Conservation (phyloP, 805 yeast species). For the Lachancea sp. region DNA sequence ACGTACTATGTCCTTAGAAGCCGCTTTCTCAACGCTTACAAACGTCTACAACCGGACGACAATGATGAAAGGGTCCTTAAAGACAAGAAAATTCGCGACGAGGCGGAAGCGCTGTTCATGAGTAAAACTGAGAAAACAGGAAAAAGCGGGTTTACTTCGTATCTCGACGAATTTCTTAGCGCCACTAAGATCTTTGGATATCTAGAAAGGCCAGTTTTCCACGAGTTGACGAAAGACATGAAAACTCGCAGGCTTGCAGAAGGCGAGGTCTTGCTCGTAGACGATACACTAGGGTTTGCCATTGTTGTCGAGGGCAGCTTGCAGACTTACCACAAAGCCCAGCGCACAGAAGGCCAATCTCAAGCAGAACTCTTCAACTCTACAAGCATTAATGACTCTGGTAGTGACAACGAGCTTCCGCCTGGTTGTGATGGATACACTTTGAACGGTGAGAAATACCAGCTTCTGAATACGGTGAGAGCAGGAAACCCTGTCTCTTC, state of each 20-base stretch:
- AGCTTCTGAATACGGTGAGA: constrained; percentile 70
- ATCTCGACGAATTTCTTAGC: constrained; percentile 79
- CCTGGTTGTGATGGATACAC: constrained; percentile 32
- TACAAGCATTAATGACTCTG: constrained; percentile 8
- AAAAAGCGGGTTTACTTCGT: constrained; percentile 43
- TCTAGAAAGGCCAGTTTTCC: constrained; percentile 82
- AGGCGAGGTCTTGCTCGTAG: constrained; percentile 70
- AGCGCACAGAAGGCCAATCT: constrained; percentile 16
- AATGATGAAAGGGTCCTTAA: constrained; percentile 6
- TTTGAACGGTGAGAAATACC: constrained; percentile 58
- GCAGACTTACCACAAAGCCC: constrained; percentile 63
- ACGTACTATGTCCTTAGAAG: constrained; percentile 7
- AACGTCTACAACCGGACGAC: constrained; percentile 9
- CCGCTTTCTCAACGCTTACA: constrained; percentile 8
- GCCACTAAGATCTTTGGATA: constrained; percentile 95
- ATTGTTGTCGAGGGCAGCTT: constrained; percentile 89
- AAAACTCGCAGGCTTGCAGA: constrained; percentile 75
- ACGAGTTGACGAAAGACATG: constrained; percentile 87
- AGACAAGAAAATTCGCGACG: constrained; percentile 6
- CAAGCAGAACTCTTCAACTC: neutral
- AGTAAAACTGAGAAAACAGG: neutral
- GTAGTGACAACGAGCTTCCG: constrained; percentile 29
- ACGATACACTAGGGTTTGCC: constrained; percentile 75
- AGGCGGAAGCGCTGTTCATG: constrained; percentile 9
- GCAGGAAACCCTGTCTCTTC: constrained; percentile 84